phyloP scores from a whole-genome alignment of 106 monocot genomes.

The Triglochin maritima region DNA sequence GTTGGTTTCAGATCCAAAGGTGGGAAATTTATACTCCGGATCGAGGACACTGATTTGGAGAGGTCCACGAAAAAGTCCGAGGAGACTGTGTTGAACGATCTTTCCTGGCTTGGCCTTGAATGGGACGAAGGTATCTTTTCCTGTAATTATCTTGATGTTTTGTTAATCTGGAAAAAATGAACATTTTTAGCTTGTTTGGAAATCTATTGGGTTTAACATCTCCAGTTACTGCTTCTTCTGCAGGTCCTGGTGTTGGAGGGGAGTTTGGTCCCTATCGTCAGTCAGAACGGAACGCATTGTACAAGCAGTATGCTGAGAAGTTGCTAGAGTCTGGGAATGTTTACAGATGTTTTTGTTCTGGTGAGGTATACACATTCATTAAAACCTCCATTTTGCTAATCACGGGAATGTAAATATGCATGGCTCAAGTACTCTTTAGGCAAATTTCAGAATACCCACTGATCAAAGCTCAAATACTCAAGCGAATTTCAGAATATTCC shows the following conservation, averaged over 20 bases:
- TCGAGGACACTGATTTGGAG: conserved; percentile 72
- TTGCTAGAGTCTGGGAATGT: conserved; percentile 65
- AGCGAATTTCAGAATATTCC: too few species aligned
- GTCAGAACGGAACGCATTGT: conserved; percentile 87
- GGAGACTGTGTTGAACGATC: conserved; percentile 56
- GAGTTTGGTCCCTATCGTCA: conserved; percentile 95
- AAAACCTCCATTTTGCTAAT: conserved; percentile 3
- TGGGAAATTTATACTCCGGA: conserved; percentile 59
- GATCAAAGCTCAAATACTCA: too few species aligned
- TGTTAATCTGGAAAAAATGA: not conserved
- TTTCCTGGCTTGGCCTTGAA: conserved; percentile 77
- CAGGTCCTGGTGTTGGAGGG: conserved; percentile 86
- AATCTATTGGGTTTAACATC: not conserved
- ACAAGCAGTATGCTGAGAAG: conserved; percentile 83
- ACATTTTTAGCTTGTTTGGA: not conserved
- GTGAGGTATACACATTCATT: conserved; percentile 44
- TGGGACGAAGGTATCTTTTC: conserved; percentile 58
- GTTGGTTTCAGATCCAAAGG: conserved; percentile 47
- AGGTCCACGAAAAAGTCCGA: conserved; percentile 67
- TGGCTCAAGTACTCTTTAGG: not conserved
- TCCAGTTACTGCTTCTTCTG: not conserved
- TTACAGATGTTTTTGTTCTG: conserved; percentile 93
- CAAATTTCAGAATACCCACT: too few species aligned
- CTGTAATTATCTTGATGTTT: not conserved
- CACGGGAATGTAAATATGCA: not conserved